These are phyloP conservation scores for Chlorella sp. DNA, from an alignment of 139 green algal species.

Conservation along the genomic window DNA sequence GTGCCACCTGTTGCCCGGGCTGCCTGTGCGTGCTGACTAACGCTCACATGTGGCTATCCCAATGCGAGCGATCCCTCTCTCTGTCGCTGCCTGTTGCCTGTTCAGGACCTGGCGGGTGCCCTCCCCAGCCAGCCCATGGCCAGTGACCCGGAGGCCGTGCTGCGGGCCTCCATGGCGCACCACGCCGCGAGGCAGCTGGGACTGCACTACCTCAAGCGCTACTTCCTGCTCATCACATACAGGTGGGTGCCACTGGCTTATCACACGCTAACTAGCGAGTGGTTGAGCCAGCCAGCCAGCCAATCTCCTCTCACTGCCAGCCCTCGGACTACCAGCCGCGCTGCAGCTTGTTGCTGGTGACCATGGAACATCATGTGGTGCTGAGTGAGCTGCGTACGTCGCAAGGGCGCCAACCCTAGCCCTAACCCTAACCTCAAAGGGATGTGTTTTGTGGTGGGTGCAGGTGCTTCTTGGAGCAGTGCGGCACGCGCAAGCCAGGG, in stretches of 20 bases:
- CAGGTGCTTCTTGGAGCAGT: slow-evolving; percentile 38
- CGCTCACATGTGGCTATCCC: not conserved
- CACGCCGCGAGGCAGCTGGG: slow-evolving; percentile 69
- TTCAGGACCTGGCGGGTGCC: slow-evolving; percentile 3
- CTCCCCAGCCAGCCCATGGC: not conserved
- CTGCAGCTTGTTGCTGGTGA: not conserved
- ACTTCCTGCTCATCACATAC: slow-evolving; percentile 84
- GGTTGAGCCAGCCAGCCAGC: too few species aligned
- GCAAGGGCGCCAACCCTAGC: not conserved
- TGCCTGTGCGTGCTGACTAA: too few species aligned
- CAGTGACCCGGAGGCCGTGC: slow-evolving; percentile 1
- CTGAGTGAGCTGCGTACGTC: not conserved
- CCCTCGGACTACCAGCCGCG: not conserved
- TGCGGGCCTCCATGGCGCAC: slow-evolving; percentile 1
- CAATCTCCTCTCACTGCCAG: not conserved
- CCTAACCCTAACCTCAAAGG: not conserved
- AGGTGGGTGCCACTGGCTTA: slow-evolving; percentile 20
- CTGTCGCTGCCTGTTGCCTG: not conserved
- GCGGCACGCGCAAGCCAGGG: not conserved
- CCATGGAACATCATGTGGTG: not conserved
- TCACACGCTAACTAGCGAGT: too few species aligned
- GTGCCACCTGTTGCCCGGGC: too few species aligned
- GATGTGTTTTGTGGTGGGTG: not conserved
- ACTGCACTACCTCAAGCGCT: slow-evolving; percentile 88
- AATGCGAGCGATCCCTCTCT: not conserved